These are phyloP conservation scores for Micractinium sp. DNA, from an alignment of 139 green algal species.

Conservation along the genomic window DNA sequence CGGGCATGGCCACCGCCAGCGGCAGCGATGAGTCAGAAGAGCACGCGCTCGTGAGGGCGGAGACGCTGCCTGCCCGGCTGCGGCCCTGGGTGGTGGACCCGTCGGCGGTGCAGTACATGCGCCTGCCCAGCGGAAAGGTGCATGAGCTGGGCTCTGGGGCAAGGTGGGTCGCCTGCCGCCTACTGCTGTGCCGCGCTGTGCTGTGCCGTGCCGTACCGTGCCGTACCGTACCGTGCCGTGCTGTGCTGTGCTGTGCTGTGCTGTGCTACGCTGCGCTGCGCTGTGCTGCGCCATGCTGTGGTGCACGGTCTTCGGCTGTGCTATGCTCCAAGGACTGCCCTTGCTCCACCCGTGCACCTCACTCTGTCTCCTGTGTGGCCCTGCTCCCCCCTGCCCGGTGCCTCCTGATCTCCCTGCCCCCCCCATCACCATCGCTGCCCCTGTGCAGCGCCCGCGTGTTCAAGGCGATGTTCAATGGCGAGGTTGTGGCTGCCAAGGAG, in stretches of 20 bases:
- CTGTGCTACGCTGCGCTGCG: too few species aligned
- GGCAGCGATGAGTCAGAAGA: not conserved
- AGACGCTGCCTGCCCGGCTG: not conserved
- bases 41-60: not conserved
- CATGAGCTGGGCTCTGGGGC: not conserved
- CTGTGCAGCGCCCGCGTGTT: not conserved
- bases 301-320: too few species aligned
- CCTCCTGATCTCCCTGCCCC: not conserved
- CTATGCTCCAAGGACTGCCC: too few species aligned
- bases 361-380: too few species aligned
- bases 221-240: too few species aligned
- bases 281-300: too few species aligned
- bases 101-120: not conserved
- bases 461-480: not conserved
- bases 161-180: not conserved
- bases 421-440: not conserved
- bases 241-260: not conserved
- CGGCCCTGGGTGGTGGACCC: not conserved
- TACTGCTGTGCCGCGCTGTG: too few species aligned
- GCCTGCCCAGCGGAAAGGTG: not conserved
- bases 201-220: too few species aligned
- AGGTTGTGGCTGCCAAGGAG: conserved; percentile 14
- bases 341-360: too few species aligned
- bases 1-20: not conserved
- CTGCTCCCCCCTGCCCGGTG: not conserved